Conservation (phyloP, 495 filamentous ascomycete genomes). For the Aspergillus mulundensis region DNA sequence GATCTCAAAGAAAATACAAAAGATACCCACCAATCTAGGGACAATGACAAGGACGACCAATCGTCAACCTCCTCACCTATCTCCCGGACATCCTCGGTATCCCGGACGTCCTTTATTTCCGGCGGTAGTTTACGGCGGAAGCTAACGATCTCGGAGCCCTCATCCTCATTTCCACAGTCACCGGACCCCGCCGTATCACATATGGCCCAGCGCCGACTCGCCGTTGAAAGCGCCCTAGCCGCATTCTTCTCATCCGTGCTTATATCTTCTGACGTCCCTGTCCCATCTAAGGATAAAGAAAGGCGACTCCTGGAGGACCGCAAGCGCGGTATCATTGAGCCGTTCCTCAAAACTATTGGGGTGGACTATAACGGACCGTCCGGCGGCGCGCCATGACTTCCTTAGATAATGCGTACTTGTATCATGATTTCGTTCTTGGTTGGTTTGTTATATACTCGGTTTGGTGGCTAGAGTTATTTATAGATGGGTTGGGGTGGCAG, state of each 20-base stretch:
- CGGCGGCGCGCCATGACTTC: conserved; percentile 19
- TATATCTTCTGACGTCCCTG: conserved; percentile 29
- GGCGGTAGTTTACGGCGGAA: conserved; percentile 34
- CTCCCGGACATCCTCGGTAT: conserved; percentile 24
- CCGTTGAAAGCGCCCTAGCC: conserved; percentile 33
- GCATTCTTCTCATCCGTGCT: conserved; percentile 33
- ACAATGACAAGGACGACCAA: conserved; percentile 5
- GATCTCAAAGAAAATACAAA: conserved; percentile 2
- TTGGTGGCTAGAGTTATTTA: no score
- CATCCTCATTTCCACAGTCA: conserved; percentile 7
- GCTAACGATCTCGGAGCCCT: conserved; percentile 13
- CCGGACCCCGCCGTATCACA: conserved; percentile 5
- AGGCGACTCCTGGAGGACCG: conserved; percentile 37
- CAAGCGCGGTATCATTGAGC: conserved; percentile 40
- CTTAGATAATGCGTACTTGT: neutral
- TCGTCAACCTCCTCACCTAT: conserved; percentile 14
- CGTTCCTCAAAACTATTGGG: conserved; percentile 42
- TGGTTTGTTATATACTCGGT: no score
- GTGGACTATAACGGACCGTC: conserved; percentile 40
- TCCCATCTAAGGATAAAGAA: conserved; percentile 40
- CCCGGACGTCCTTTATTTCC: conserved; percentile 31
- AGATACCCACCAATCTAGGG: neutral
- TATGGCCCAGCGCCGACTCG: conserved; percentile 27
- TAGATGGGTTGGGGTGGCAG: neutral
- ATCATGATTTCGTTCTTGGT: neutral